These are phyloP conservation scores for Stagonosporopsis rhizophila DNA, from an alignment of 2,329 filamentous ascomycete genomes.

Conservation along the genomic window DNA sequence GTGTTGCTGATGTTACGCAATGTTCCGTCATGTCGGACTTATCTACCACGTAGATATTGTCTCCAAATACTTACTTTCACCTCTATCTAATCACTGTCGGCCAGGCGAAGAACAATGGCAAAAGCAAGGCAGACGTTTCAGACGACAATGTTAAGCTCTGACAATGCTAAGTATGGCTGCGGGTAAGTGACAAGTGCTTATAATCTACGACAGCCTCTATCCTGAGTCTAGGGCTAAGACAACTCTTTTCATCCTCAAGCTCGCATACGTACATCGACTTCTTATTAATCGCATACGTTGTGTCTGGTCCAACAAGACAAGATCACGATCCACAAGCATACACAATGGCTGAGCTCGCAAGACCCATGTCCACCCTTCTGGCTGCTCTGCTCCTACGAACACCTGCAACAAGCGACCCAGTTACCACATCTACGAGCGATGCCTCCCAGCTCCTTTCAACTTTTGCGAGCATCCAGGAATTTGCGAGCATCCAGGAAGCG, in stretches of 20 bases:
- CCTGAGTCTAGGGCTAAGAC: not conserved
- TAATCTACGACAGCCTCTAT: not conserved
- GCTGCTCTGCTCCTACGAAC: not conserved
- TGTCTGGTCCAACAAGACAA: not conserved
- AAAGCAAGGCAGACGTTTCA: not conserved
- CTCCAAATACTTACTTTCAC: not conserved
- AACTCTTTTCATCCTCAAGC: not conserved
- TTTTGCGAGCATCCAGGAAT: not conserved
- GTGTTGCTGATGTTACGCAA: not conserved
- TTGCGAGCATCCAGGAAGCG: not conserved
- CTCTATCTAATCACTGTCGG: not conserved
- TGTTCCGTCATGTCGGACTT: not conserved
- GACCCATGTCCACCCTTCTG: not conserved
- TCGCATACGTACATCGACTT: not conserved
- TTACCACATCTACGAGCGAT: not conserved
- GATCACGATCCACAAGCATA: not conserved
- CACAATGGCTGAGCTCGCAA: not conserved
- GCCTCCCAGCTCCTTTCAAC: not conserved
- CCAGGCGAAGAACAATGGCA: conserved; percentile 3
- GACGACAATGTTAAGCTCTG: conserved; percentile 6
- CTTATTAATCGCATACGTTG: not conserved
- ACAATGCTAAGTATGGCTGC: conserved; percentile 2
- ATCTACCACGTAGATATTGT: not conserved
- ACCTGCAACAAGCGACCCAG: not conserved
- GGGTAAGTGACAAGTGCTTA: not conserved